Evolutionary conservation across 2,329 filamentous ascomycete species (phyloP), one percentile per base, ranked within the genome.

Genomic region (Acrodontium crateriforme): DNA sequence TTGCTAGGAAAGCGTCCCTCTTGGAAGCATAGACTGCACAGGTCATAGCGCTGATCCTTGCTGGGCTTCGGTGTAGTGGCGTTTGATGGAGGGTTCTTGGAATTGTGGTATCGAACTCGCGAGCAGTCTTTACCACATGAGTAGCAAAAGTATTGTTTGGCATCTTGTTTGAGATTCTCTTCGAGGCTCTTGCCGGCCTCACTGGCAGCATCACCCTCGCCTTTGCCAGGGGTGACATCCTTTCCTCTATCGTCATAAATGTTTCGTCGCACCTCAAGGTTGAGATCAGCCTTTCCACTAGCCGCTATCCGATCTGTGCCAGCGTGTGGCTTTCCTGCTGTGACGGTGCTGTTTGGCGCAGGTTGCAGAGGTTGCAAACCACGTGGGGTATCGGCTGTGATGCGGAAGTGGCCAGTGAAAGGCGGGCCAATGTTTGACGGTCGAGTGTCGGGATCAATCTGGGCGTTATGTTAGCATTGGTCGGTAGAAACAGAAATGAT

Each of bases 281-380:
- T 94, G 35, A 89, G 67, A 43, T 93, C 85, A 17, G 71, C 65
- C 59, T 92, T 93, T 31, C 69, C 62, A 6, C 78, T 69, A 21
- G 64, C 70, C 2, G 78, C 78, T 8, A 71, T 64, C 23, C 69
- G 67, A 19, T 93, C 84, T 1, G 85, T 93, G 26, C 78, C 60
- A 15, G 69, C 49, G 39, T 69, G 61, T 24, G 67, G 59, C 49
- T 75, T 77, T 20, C 74, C 74, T 3, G 67, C 50, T 5, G 71
- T 71, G 22, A 68, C 44, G 18, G 53, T 54, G 5, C 82, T 73
- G 43, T 83, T 79, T 2, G 84, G 76, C 11, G 80, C 79, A 11
- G 89, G 89, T 51, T 98, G 89, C 71, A 87, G 93, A 14, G 87
- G 80, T 54, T 95, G 87, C 28, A 98, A 69, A 19, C 89, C 89